Percentiles rank a stretch among this genome's conserved stretches.
These are phyloP conservation scores for Fragosphaeria purpurea DNA, from an alignment of 2,329 filamentous ascomycete genomes.

Conservation along the genomic window DNA sequence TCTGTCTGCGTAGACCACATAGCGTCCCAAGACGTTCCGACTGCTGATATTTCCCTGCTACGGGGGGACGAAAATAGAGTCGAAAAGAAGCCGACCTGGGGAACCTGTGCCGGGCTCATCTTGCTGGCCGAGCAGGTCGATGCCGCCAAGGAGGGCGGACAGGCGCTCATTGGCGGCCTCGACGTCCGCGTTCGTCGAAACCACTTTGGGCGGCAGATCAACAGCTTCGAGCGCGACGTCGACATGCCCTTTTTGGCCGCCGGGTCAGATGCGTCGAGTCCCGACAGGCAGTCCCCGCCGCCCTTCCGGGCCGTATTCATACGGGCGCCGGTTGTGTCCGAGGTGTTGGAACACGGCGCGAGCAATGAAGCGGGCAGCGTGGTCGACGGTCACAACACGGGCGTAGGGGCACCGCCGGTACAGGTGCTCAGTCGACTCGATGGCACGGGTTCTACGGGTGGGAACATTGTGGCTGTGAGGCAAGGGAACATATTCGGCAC, in stretches of 20 bases:
- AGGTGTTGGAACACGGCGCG: too few relatives aligned
- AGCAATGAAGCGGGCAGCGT: too few relatives aligned
- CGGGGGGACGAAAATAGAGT: slow-evolving; percentile 36
- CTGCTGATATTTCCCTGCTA: not conserved
- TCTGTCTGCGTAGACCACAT: too few relatives aligned
- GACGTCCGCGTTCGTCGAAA: slow-evolving; percentile 87
- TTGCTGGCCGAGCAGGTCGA: slow-evolving; percentile 81
- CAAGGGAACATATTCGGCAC: slow-evolving; percentile 91
- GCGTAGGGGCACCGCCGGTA: too few relatives aligned
- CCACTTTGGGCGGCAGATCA: slow-evolving; percentile 86
- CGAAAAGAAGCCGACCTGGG: slow-evolving; percentile 77
- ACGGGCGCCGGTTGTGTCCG: slow-evolving; percentile 69
- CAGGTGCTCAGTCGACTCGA: too few relatives aligned
- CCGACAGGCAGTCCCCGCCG: slow-evolving; percentile 9
- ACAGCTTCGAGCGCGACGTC: slow-evolving; percentile 75
- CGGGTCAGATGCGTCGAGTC: too few relatives aligned
- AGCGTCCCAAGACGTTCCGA: slow-evolving; percentile 20
- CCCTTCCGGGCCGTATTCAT: slow-evolving; percentile 85
- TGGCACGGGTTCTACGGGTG: slow-evolving; percentile 22
- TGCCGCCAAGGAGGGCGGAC: slow-evolving; percentile 78
- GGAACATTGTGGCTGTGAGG: slow-evolving; percentile 78
- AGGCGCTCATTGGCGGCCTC: slow-evolving; percentile 86
- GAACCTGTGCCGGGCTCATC: slow-evolving; percentile 91
- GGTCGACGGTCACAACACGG: too few relatives aligned
- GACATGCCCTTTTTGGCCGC: slow-evolving; percentile 57